Evolutionary conservation across 306 rosid species (phyloP).

Genomic region (Corylus avellana): DNA sequence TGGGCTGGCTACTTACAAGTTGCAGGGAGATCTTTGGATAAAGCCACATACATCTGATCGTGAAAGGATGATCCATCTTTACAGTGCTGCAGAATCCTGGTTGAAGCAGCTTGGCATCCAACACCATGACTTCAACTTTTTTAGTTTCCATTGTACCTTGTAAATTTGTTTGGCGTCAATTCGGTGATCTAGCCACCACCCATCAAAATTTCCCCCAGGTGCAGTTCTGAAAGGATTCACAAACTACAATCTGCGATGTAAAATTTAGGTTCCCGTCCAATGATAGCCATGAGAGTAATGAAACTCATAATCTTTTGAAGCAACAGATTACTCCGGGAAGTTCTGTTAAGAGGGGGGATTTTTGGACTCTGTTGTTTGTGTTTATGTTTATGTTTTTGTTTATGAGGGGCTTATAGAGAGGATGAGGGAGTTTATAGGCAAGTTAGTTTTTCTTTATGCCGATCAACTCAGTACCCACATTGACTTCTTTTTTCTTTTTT

Average conservation of each 20-base stretch:
- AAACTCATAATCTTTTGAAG: neutral
- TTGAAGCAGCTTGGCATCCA: slow-evolving; percentile 63
- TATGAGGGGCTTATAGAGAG: neutral
- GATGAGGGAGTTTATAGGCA: neutral
- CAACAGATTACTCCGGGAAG: neutral
- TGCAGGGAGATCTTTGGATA: slow-evolving; percentile 69
- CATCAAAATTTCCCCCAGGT: slow-evolving; percentile 15
- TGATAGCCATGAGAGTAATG: too few relatives aligned
- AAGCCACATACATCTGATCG: slow-evolving; percentile 46
- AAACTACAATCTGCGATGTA: slow-evolving; percentile 23
- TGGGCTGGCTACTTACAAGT: slow-evolving; percentile 66
- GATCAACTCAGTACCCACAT: neutral
- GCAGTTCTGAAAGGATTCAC: slow-evolving; percentile 26
- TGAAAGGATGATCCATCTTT: slow-evolving; percentile 42
- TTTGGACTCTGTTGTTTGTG: neutral
- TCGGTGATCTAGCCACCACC: slow-evolving; percentile 27
- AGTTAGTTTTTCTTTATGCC: neutral
- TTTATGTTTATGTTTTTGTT: neutral
- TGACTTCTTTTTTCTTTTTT: neutral
- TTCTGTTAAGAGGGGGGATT: neutral
- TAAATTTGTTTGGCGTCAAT: slow-evolving; percentile 25
- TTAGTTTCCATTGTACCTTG: slow-evolving; percentile 41
- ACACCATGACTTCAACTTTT: slow-evolving; percentile 85
- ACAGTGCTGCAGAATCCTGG: slow-evolving; percentile 80
- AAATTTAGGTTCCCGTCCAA: neutral